phyloP scores from a whole-genome alignment of 257 asterid species.

The Primulina tabacum region DNA sequence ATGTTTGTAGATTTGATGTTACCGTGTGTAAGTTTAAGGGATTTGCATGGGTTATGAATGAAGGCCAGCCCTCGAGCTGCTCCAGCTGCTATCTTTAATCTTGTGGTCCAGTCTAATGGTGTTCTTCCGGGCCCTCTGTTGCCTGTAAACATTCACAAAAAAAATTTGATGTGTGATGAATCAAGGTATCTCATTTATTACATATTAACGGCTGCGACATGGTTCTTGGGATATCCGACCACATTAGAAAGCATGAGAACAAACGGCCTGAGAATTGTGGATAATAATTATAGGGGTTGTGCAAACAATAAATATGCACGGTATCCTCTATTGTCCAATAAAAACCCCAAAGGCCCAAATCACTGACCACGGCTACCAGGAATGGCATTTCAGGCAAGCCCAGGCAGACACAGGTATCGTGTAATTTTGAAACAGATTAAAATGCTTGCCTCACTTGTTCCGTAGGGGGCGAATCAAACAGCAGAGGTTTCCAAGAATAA shows the following conservation, averaged over 20 bases:
- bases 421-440: not conserved
- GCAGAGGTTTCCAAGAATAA: not conserved
- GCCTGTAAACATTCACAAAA: conserved; percentile 39
- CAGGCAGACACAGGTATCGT: not conserved
- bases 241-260: not conserved
- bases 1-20: conserved; percentile 87
- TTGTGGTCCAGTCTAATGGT: conserved; percentile 88
- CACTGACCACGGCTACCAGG: not conserved
- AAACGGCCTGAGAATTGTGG: not conserved
- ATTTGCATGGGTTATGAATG: conserved; percentile 64
- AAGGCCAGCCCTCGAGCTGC: conserved; percentile 76
- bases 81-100: conserved; percentile 76
- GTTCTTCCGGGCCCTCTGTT: conserved; percentile 96
- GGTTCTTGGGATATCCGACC: not conserved
- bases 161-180: not conserved
- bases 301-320: not conserved
- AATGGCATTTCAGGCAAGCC: not conserved
- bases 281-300: not conserved
- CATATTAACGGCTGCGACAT: not conserved
- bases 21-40: conserved; percentile 73
- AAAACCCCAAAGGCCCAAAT: not conserved
- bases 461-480: not conserved
- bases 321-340: not conserved
- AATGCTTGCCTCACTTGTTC: not conserved
- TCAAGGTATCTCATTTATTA: not conserved